Percentiles rank a stretch among this genome's conserved stretches.
Evolutionary conservation across 192 early-diverging fungal genomes (phyloP).

Genomic region (Podila minutissima): DNA sequence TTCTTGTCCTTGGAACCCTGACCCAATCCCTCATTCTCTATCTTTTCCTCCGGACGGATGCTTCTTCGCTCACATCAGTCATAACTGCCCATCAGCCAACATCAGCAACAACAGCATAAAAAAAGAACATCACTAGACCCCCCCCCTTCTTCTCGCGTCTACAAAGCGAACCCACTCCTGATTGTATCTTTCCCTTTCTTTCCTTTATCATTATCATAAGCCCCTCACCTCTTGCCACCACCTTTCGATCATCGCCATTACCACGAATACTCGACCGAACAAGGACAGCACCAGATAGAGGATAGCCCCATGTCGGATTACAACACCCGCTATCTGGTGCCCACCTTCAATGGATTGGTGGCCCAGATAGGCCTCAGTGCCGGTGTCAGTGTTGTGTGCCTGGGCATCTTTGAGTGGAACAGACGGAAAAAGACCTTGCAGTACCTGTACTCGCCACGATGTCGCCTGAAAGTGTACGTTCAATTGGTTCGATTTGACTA

Average conservation of each 20-base stretch:
- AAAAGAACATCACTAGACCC: too few species aligned
- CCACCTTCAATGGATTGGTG: slow-evolving; percentile 60
- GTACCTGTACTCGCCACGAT: slow-evolving; percentile 60
- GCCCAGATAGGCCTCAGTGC: slow-evolving; percentile 62
- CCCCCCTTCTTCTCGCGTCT: too few species aligned
- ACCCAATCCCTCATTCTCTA: too few species aligned
- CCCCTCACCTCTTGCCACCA: background rate
- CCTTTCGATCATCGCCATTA: background rate
- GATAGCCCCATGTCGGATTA: slow-evolving; percentile 30
- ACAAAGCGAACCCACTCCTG: too few species aligned
- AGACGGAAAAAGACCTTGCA: slow-evolving; percentile 58
- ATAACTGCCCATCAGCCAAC: too few species aligned
- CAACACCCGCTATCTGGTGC: slow-evolving; percentile 34
- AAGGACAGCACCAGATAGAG: slow-evolving; percentile 7
- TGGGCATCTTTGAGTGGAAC: slow-evolving; percentile 62
- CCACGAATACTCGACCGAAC: background rate
- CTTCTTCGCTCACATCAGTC: too few species aligned
- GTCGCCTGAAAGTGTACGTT: slow-evolving; percentile 53
- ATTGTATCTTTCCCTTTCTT: background rate
- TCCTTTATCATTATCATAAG: background rate
- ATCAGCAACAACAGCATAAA: too few species aligned
- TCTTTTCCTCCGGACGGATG: too few species aligned
- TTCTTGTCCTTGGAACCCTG: too few species aligned
- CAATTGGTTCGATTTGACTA: background rate
- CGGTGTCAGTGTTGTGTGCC: slow-evolving; percentile 53